These are phyloP conservation scores for Nakazawaea peltata DNA, from an alignment of 805 yeast genomes.

Conservation along the genomic window DNA sequence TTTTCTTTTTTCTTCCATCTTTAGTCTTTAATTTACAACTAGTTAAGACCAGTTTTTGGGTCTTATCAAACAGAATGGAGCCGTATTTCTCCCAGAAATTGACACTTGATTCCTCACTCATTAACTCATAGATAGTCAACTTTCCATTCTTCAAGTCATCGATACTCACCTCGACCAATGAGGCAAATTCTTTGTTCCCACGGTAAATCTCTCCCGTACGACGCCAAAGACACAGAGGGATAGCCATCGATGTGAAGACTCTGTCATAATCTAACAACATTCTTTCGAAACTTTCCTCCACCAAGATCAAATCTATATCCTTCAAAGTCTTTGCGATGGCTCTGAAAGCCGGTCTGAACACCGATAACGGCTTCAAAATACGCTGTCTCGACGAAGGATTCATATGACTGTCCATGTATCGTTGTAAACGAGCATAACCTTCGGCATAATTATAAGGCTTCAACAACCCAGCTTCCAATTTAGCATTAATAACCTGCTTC, in stretches of 20 bases:
- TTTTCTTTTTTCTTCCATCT: constrained; percentile 71
- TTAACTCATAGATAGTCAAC: constrained; percentile 83
- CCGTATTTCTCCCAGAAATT: constrained; percentile 98
- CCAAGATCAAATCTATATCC: constrained; percentile 85
- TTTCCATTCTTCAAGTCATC: constrained; percentile 91
- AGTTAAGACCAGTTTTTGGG: constrained; percentile 90
- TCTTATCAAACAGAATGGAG: constrained; percentile 90
- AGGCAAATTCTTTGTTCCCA: constrained; percentile 94
- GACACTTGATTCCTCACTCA: constrained; percentile 95
- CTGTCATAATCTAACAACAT: constrained; percentile 91
- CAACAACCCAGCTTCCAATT: constrained; percentile 84
- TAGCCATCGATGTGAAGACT: constrained; percentile 94
- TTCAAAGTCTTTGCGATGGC: constrained; percentile 86
- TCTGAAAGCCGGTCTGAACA: constrained; percentile 86
- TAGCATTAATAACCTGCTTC: constrained; percentile 90
- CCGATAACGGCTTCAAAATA: constrained; percentile 75
- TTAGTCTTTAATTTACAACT: constrained; percentile 81
- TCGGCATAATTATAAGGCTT: constrained; percentile 92
- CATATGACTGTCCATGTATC: constrained; percentile 92
- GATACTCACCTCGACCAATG: constrained; percentile 79
- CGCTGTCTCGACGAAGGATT: constrained; percentile 74
- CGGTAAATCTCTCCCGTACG: constrained; percentile 94
- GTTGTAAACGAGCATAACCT: constrained; percentile 85
- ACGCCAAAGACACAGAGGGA: constrained; percentile 96
- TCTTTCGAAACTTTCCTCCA: constrained; percentile 90